Conservation (phyloP, 2,329 filamentous ascomycete genomes). For the Raffaelea arxii region DNA sequence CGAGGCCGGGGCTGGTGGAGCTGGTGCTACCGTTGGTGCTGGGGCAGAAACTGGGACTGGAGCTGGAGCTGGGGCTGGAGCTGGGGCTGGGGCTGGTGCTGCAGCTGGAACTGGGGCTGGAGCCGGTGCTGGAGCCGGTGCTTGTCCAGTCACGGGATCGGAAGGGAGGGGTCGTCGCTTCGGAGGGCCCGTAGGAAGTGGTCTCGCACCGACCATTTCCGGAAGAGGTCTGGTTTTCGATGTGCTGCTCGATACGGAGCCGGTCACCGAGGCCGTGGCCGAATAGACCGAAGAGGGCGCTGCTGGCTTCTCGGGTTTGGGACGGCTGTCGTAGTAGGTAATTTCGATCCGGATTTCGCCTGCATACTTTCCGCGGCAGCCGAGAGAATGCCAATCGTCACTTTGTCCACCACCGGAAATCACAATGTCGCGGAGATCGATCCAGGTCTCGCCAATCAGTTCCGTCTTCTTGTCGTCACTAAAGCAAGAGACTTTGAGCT, state of each 20-base stretch:
- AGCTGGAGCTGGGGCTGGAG: no score
- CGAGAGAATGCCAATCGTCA: conserved; percentile 83
- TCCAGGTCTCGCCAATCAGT: conserved; percentile 87
- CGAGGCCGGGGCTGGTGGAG: no score
- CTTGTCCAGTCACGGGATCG: conserved; percentile 57
- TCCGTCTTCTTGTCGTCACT: conserved; percentile 98
- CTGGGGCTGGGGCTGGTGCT: no score
- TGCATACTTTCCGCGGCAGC: conserved; percentile 87
- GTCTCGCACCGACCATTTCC: background rate
- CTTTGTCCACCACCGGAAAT: conserved; percentile 82
- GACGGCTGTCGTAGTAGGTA: conserved; percentile 87
- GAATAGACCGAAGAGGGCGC: conserved; percentile 40
- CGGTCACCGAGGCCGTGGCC: conserved; percentile 22
- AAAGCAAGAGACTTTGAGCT: conserved; percentile 91
- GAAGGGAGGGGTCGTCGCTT: conserved; percentile 78
- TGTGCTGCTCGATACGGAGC: conserved; percentile 8
- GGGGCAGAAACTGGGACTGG: background rate
- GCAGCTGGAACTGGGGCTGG: conserved; percentile 1
- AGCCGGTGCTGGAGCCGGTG: conserved; percentile 32
- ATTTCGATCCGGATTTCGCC: conserved; percentile 91
- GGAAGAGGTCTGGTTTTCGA: conserved; percentile 20
- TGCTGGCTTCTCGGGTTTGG: conserved; percentile 63
- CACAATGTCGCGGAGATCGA: conserved; percentile 73
- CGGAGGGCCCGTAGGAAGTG: conserved; percentile 27
- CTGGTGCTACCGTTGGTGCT: no score